Evolutionary conservation across 495 filamentous ascomycete genomes (phyloP), one percentile per base, ranked within the genome.

Genomic region (Podospora didyma): DNA sequence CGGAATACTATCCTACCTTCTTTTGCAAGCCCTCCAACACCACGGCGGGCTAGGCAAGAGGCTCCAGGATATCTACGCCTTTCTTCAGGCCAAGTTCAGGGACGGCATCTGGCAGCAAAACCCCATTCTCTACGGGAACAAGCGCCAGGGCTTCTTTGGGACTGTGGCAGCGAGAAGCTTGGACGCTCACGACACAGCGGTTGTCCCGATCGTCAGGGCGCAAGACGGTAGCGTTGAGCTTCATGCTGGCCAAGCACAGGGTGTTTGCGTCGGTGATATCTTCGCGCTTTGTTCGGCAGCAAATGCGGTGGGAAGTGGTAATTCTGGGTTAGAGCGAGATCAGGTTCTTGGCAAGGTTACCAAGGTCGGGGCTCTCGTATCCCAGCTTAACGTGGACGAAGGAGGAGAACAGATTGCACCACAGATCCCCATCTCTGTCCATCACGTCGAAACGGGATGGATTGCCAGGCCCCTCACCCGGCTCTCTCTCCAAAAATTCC

Each of bases 181-280:
- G 23, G 11, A 21, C n/a, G n/a, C 41, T 14, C 3, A 4, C 17
- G 23, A 16, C 28, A 16, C 6, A 10, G 41, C 6, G 1, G 10
- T 9, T 10, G 44, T 46, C 19, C 23, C 44, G 14, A 44, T 55
- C 53, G 26, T 46, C 3, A 47, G 12, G 26, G 4, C 4, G 9
- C 9, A 31, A 3, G 26, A 31, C 4, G 26, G 16, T 11, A 12
- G n/a, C 26, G 22, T 47, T 5, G 4, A 28, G 21, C 53, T 55
- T 7, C 53, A 55, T 7, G 41, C 17, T 23, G 53, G 53, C n/a
- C 17, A 17, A 41, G 53, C 53, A 14, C 53, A 55, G 16, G 53
- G 53, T 14, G 24, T 55, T 37, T 47, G 2, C 12, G 20, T 9
- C 4, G 53, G 45, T 12, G 53, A 55, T 23, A 26, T 42, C 17